phyloP scores from a whole-genome alignment of 371 early-diverging fungal species.

The Lichtheimia ramosa region DNA sequence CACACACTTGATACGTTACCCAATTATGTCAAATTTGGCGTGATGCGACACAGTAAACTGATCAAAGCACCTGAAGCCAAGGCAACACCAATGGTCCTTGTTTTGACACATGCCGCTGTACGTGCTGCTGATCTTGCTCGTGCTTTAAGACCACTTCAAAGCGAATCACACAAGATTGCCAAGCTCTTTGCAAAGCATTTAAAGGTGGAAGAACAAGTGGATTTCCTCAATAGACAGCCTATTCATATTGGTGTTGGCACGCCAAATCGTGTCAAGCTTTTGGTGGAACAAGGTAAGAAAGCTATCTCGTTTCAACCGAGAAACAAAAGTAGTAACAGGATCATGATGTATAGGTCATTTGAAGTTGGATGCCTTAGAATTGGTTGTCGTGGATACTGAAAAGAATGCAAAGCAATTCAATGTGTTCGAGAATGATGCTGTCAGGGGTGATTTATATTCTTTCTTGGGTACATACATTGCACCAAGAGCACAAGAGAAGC shows the following conservation, averaged over 20 bases:
- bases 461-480: constrained; percentile 39
- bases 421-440: constrained; percentile 75
- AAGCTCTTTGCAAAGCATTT: constrained; percentile 89
- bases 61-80: constrained; percentile 49
- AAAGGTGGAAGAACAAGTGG: constrained; percentile 75
- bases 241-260: constrained; percentile 82
- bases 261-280: constrained; percentile 74
- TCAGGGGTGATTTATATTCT: constrained; percentile 64
- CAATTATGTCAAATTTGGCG: constrained; percentile 61
- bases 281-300: constrained; percentile 57
- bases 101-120: constrained; percentile 76
- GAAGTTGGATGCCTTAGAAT: constrained; percentile 62
- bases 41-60: constrained; percentile 50
- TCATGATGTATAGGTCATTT: constrained; percentile 51
- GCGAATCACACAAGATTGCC: constrained; percentile 58
- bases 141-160: constrained; percentile 31
- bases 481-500: constrained; percentile 34
- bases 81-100: constrained; percentile 66
- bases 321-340: background rate
- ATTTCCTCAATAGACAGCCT: constrained; percentile 54
- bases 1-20: constrained; percentile 56
- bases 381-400: constrained; percentile 74
- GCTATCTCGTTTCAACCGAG: background rate
- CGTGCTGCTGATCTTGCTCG: constrained; percentile 68
- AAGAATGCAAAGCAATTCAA: constrained; percentile 77